Conservation (phyloP, 345 rosid genomes). For the Boechera retrofracta region DNA sequence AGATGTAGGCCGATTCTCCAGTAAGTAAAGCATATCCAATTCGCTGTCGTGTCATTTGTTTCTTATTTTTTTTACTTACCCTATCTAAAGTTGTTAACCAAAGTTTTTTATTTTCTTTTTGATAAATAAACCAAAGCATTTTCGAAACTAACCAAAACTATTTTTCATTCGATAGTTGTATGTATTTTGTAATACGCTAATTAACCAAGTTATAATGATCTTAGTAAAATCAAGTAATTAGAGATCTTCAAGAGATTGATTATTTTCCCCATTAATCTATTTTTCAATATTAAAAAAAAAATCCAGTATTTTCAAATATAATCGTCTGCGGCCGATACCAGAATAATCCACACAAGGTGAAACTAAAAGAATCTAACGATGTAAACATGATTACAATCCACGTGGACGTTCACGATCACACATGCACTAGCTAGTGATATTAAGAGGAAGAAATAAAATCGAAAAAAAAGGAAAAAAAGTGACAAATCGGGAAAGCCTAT, state of each 20-base stretch:
- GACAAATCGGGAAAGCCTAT: slow-evolving; percentile 18
- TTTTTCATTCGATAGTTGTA: too few relatives aligned
- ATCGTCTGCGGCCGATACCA: slow-evolving; percentile 27
- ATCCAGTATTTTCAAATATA: slow-evolving; percentile 11
- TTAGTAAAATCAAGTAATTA: too few relatives aligned
- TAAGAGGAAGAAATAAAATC: background rate
- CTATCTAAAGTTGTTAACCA: too few relatives aligned
- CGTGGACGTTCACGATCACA: slow-evolving; percentile 24
- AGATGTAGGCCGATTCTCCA: background rate
- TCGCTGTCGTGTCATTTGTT: background rate
- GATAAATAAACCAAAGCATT: too few relatives aligned
- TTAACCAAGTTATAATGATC: too few relatives aligned
- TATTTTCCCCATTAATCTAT: too few relatives aligned
- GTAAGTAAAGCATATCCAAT: background rate
- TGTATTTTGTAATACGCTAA: too few relatives aligned
- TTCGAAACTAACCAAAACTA: too few relatives aligned
- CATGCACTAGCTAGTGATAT: background rate
- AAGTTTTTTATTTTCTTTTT: too few relatives aligned
- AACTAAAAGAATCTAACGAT: slow-evolving; percentile 9
- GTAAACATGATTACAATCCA: background rate
- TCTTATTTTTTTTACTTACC: too few relatives aligned
- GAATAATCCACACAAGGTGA: background rate
- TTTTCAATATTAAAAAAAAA: background rate
- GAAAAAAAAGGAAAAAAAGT: background rate
- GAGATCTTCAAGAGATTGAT: background rate